Percentiles rank a stretch among this genome's conserved stretches.
These are phyloP conservation scores for Coccinonectria pachysandricola DNA, from an alignment of 2,329 filamentous ascomycete genomes.

Conservation along the genomic window DNA sequence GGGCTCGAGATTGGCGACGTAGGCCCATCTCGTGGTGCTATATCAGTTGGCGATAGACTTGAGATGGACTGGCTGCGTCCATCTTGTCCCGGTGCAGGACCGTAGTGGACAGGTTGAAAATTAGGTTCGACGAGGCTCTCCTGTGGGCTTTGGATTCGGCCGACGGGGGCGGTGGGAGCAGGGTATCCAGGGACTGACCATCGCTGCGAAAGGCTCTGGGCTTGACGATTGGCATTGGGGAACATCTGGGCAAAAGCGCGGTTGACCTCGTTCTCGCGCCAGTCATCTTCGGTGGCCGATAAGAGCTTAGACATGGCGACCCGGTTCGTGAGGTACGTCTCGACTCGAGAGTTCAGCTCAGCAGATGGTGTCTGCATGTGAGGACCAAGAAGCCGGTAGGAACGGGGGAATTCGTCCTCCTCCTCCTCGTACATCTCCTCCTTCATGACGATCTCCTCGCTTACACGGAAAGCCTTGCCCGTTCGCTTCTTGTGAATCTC, in stretches of 20 bases:
- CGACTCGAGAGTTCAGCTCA: constrained; percentile 52
- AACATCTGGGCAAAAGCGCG: constrained; percentile 37
- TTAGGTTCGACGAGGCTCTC: constrained; percentile 10
- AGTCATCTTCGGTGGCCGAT: constrained; percentile 25
- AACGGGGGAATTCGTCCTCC: constrained; percentile 66
- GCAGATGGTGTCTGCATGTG: constrained; percentile 50
- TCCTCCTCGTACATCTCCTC: constrained; percentile 97
- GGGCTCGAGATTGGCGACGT: too few relatives aligned
- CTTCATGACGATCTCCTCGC: constrained; percentile 74
- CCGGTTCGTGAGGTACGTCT: constrained; percentile 34
- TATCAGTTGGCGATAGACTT: constrained; percentile 9
- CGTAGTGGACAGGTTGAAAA: constrained; percentile 17
- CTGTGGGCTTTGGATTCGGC: constrained; percentile 7
- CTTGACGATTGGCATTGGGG: constrained; percentile 24
- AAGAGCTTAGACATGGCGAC: constrained; percentile 33
- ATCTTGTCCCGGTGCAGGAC: constrained; percentile 3
- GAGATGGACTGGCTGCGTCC: constrained; percentile 12
- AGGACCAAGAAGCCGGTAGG: constrained; percentile 52
- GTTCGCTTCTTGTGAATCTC: constrained; percentile 83
- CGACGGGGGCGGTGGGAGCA: constrained; percentile 1
- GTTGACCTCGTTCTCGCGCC: constrained; percentile 37
- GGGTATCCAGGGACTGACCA: constrained; percentile 13
- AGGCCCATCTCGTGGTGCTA: too few relatives aligned
- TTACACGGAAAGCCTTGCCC: constrained; percentile 70
- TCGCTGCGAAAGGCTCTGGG: constrained; percentile 15